Base-by-base conservation (phyloP, 2,329 filamentous ascomycete genomes). In the Trichoderma simmonsii region DNA sequence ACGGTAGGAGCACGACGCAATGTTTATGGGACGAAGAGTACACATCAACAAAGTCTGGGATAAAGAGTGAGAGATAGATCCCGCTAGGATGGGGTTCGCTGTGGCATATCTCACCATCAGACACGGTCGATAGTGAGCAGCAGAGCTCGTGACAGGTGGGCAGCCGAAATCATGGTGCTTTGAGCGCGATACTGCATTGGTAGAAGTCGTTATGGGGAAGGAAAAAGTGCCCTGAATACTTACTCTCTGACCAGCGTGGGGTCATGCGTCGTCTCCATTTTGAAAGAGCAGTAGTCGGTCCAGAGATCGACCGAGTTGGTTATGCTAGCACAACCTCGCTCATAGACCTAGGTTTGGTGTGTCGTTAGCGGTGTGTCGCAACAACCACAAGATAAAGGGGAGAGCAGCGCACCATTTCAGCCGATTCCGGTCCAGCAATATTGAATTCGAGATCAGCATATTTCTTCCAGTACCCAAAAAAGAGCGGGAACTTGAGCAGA, bases 401-500 rank as follows among this genome's bases (percentile, higher is more conserved):
- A 43, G 48, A 4, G 18, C n/a, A 39, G 75, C 88, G 78, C 82
- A 97, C 94, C 92, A 98, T 97, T 82, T 98, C 96, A 69, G 96
- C 96, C 57, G 95, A 95, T 85, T 99, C 96, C 6, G 96, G 97
- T 21, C 96, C 96, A 5, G 94, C 94, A 75, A 99, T 97, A 65
- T 94, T 94, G 84, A 99, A 99, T 80, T 99, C 96, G 75, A 97
- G 87, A 78, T 98, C 95, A 79, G 96, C 96, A 87, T 98, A 99
- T 81, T 98, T 98, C 86, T 98, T 98, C 96, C 96, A 99, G 85
- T 98, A 99, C 67, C 95, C 96, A 78, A 98, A 99, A 51, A 98
- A 89, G 12, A 98, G 88, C 3, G 96, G 96, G 75, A 98, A 99
- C 80, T 97, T 98, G 73, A 93, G 89, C 26, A 99, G 91, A 79